Base-by-base conservation (phyloP, 2,329 filamentous ascomycete species). In the Beauveria sp. region DNA sequence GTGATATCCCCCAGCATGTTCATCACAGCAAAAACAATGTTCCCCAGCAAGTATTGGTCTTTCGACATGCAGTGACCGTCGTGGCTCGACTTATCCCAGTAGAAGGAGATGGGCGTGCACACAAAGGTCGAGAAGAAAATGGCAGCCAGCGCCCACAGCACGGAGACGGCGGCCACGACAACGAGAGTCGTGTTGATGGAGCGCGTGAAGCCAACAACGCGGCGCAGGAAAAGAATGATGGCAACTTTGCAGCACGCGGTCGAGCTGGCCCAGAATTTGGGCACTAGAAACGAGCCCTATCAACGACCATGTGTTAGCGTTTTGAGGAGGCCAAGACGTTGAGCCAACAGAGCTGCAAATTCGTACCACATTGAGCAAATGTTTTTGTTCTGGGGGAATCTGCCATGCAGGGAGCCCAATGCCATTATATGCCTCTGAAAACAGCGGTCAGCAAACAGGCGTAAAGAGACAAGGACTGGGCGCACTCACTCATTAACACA, bases 201-300 rank as follows among this genome's bases (percentile, higher is more conserved):
- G 46, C 60, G 47, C 30, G 38, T 59, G 49, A 58, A 62, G 40
- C 55, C 54, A 43, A 62, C 55, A 8, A 45, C 60, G 18, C 60
- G 54, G 14, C 45, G 54, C n/a, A 62, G 22, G 22, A 62, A 62
- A 50, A 62, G 42, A 9, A 62, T 54, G 50, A 62, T 62, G 47
- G 60, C 54, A 5, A 62, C 49, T 46, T 62, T 62, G 55, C 54
- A 58, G 43, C 54, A 59, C 20, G 60, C 60, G 5, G 42, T 62
- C 16, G 60, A 62, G 42, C 38, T 46, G 38, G 60, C 54, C 60
- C 60, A 62, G 30, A 62, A 62, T 16, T 62, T 62, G 28, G 55
- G 49, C 9, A 62, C 14, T 22, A 62, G 30, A 20, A 49, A 62
- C 5, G 60, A 62, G 30, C 60, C 55, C 60, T 58, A n/a, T 3